Evolutionary conservation across 1,139 yeast genomes (phyloP), one percentile per base, ranked within the genome.

Genomic region (Pichia sp.): DNA sequence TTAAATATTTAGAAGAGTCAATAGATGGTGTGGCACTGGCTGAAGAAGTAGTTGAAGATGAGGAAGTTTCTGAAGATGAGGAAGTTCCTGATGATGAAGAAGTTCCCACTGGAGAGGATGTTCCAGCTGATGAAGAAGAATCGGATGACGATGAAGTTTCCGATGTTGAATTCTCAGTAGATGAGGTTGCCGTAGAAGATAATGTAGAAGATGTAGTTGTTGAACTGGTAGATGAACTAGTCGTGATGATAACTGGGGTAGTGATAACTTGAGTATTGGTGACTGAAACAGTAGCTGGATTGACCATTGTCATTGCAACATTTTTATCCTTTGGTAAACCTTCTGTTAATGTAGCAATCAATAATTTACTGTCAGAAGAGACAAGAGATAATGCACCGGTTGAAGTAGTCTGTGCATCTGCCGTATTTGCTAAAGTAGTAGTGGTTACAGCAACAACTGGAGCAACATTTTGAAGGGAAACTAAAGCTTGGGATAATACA

Each of bases 401-500:
- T 22, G 26, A 11, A 9, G 51, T 37, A 7, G 52, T 29, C 12
- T 39, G 39, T 24, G 48, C 45, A 11, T 39, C 38, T 20, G 44
- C 29, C 24, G 47, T 38, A 27, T 53, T 40, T 27, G 51, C 28
- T 12, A 47, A 32, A 8, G 50, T 45, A 26, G 48, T 51, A 12
- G 55, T 50, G 28, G 60, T 50, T 11, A 55, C 37, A n/a, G 54
- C 42, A 37, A 52, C 42, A n/a, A 51, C 41, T 34, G 55, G 55
- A 20, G 48, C 54, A 35, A 43, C 43, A 30, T 46, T 45, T 9
- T 47, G 37, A 11, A 55, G 34, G 10, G 46, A 9, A 25, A 53
- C 41, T 26, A 49, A 39, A 30, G 46, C 35, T 83, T 25, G 29
- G 24, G 49, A 86, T 30, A 55, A 52, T 32, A 45, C 38, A 10